A percentile compares a stretch with the other conserved stretches of the same genome.
These are phyloP conservation scores for Calonectria hawksworthii DNA, from an alignment of 2,329 filamentous ascomycete species.

Conservation along the genomic window DNA sequence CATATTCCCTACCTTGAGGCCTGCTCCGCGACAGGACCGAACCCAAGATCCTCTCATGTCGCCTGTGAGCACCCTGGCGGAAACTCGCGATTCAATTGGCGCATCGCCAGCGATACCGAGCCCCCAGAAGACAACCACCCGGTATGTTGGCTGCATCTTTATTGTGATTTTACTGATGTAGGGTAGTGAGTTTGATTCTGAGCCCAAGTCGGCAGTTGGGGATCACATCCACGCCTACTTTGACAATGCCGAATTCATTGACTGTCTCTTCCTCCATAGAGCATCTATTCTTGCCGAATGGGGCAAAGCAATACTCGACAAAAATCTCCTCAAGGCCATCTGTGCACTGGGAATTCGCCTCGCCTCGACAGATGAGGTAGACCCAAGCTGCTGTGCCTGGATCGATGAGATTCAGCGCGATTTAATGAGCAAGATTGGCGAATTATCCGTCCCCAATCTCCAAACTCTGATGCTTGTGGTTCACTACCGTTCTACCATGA, in stretches of 20 bases:
- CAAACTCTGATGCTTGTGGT: conserved; percentile 41
- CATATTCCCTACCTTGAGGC: not conserved
- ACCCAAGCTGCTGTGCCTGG: conserved; percentile 28
- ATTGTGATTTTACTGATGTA: not conserved
- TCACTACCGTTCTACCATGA: conserved; percentile 30
- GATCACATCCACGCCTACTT: conserved; percentile 43
- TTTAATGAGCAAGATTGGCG: conserved; percentile 15
- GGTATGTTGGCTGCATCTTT: not conserved
- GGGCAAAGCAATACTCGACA: conserved; percentile 38
- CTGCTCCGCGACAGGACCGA: not conserved
- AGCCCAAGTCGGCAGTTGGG: conserved; percentile 10
- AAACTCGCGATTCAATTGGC: not conserved
- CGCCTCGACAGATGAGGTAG: not conserved
- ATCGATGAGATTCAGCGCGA: conserved; percentile 38
- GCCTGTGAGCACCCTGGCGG: conserved; percentile 11
- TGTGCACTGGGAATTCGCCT: conserved; percentile 31
- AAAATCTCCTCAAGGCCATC: conserved; percentile 37
- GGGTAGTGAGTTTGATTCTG: conserved; percentile 29
- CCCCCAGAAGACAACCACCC: not conserved
- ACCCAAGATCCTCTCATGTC: conserved; percentile 15
- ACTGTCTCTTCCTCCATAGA: conserved; percentile 41
- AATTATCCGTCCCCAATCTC: conserved; percentile 29
- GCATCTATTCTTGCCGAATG: conserved; percentile 42
- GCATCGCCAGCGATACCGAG: not conserved
- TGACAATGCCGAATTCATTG: conserved; percentile 30